A percentile compares a stretch with the other conserved stretches of the same genome.
These are phyloP conservation scores for Eucalyptus shirleyi DNA, from an alignment of 345 rosid species.

Conservation along the genomic window DNA sequence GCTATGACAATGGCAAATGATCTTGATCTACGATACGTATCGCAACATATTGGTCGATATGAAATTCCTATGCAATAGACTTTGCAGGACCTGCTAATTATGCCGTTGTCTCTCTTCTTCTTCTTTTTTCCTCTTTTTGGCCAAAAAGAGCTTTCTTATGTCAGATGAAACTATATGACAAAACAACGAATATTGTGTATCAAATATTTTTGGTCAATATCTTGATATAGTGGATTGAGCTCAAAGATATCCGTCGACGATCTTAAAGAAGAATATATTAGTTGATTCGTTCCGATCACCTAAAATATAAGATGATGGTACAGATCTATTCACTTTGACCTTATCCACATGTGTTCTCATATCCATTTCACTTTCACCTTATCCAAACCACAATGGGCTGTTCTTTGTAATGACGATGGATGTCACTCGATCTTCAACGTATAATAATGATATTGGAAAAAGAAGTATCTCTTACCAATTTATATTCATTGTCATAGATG, in stretches of 20 bases:
- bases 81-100: not conserved
- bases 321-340: not conserved
- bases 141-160: not conserved
- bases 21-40: not conserved
- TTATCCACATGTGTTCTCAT: not conserved
- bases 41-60: not conserved
- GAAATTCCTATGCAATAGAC: not conserved
- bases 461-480: not conserved
- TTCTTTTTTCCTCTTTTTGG: accelerated
- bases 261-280: not conserved
- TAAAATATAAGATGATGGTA: not conserved
- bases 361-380: not conserved
- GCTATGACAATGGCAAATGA: not conserved
- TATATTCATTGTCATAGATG: not conserved
- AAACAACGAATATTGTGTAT: not conserved
- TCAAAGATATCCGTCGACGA: not conserved
- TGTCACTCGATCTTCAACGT: not conserved
- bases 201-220: not conserved
- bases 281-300: not conserved
- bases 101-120: not conserved
- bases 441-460: not conserved
- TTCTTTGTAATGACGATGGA: not conserved
- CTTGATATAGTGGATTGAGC: not conserved
- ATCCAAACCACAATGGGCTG: not conserved
- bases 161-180: accelerated